Base-by-base conservation (phyloP, 148 eudicot genomes). In the Fallopia convolvulus region DNA sequence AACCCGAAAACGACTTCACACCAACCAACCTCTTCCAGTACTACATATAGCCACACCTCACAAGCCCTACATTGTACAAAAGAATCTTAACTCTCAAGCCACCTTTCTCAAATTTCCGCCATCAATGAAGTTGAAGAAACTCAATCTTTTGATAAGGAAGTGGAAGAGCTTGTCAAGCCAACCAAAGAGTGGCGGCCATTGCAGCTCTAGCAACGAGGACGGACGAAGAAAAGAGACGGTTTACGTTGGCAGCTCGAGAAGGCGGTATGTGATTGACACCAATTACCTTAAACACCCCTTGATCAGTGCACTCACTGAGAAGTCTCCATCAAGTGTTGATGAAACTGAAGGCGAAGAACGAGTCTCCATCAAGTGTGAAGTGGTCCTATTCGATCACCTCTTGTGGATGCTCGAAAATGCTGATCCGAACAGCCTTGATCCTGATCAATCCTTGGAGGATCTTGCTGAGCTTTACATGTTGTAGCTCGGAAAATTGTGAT, bases 341-440 rank as follows among this genome's bases (percentile, higher is more conserved):
- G 47, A 44, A 44, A 44, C 17, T 12, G 74, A 55, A 0, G 79
- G 79, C 0, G 82, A 41, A 14, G 76, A 60, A 6, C 74, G 21
- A 32, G 50, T 79, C 5, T 70, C 79, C 0, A 90, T 93, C 66
- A 87, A 86, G 52, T 93, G 97, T 81, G 97, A 93, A 82, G 97
- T 93, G 14, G 95, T 93, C 2, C 84, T 93, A 44, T 93, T 93
- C 53, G 92, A 93, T 50, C 97, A 93, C 44, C 86, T 93, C 48
- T 40, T 93, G 60, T 93, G 95, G 97, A 88, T 93, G 97, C 92
- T 93, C 8, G 90, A 93, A 46, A 89, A 89, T 85, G 93, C 85
- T 0, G 93, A 91, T 79, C 86, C 86, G 3, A 80, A 79, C 46
- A 68, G 42, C 58, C 84, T 84, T n/a, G 79, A 40, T 20, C 72